Evolutionary conservation across 1,139 yeast genomes (phyloP).

Genomic region (Pichia sp.): DNA sequence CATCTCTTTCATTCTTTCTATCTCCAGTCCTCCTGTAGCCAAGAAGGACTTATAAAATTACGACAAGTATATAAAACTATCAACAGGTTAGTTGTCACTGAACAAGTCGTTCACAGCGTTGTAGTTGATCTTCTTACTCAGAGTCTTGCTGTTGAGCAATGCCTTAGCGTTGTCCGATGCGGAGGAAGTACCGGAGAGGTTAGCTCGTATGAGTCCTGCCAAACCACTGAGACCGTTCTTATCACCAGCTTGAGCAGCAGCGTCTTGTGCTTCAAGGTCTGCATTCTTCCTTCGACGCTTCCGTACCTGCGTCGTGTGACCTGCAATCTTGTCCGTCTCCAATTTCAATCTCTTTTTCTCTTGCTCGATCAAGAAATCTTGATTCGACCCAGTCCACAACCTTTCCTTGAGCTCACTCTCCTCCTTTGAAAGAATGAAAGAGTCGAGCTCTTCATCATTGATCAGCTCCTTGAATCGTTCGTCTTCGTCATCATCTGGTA

Average conservation of each 20-base stretch:
- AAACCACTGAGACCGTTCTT: slow-evolving; percentile 18
- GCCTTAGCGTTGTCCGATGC: slow-evolving; percentile 74
- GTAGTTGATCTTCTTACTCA: slow-evolving; percentile 85
- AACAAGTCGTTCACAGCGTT: slow-evolving; percentile 69
- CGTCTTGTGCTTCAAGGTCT: slow-evolving; percentile 18
- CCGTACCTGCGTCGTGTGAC: slow-evolving; percentile 58
- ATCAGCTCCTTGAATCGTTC: slow-evolving; percentile 62
- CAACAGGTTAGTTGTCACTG: slow-evolving; percentile 25
- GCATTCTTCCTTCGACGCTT: slow-evolving; percentile 38
- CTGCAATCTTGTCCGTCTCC: slow-evolving; percentile 82
- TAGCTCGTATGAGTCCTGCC: slow-evolving; percentile 39
- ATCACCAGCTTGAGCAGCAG: slow-evolving; percentile 25
- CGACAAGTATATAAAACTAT: not conserved
- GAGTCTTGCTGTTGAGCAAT: slow-evolving; percentile 64
- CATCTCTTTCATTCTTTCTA: not conserved
- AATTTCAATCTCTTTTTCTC: slow-evolving; percentile 78
- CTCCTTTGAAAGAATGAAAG: slow-evolving; percentile 56
- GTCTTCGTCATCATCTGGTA: slow-evolving; percentile 58
- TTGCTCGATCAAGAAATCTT: slow-evolving; percentile 79
- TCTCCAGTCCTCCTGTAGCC: not conserved
- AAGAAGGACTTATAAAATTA: not conserved
- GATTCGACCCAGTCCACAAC: slow-evolving; percentile 85
- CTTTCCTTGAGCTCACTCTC: slow-evolving; percentile 70
- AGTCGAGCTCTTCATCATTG: slow-evolving; percentile 73
- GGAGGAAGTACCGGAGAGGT: slow-evolving; percentile 45